Evolutionary conservation across 495 filamentous ascomycete species (phyloP).

Genomic region (Cercophora sp.): DNA sequence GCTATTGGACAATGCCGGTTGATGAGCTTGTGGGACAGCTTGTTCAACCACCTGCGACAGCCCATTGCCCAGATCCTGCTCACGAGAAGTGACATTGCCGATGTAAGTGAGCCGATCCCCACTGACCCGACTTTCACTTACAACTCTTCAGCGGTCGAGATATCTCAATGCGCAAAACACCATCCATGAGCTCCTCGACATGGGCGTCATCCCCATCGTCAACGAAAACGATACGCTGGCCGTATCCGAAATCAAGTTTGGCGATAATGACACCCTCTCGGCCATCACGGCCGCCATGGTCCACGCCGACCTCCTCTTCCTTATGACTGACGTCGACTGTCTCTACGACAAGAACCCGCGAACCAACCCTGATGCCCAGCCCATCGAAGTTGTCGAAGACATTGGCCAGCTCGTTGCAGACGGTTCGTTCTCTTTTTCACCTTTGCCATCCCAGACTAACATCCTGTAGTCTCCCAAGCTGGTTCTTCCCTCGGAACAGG

Average conservation of each 20-base stretch:
- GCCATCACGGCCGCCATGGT: conserved; percentile 97
- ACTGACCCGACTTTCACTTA: neutral
- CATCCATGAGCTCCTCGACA: conserved; percentile 79
- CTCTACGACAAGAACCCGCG: conserved; percentile 94
- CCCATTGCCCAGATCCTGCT: conserved; percentile 92
- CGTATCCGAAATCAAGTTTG: conserved; percentile 98
- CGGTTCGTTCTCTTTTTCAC: conserved; percentile 34
- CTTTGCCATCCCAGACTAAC: neutral
- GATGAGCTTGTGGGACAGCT: conserved; percentile 90
- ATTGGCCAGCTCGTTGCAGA: conserved; percentile 82
- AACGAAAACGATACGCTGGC: conserved; percentile 98
- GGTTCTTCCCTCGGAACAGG: conserved; percentile 91
- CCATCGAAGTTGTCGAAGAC: conserved; percentile 91
- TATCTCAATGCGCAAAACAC: conserved; percentile 97
- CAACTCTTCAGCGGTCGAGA: conserved; percentile 65
- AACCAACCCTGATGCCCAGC: conserved; percentile 73
- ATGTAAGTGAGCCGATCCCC: conserved; percentile 52
- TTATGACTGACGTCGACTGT: conserved; percentile 99
- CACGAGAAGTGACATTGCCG: conserved; percentile 95
- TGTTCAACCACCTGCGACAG: conserved; percentile 81
- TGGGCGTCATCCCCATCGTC: conserved; percentile 97
- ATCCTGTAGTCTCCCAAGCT: conserved; percentile 67
- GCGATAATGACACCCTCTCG: conserved; percentile 95
- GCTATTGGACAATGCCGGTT: conserved; percentile 94
- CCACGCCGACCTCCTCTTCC: conserved; percentile 91